Base-by-base conservation (phyloP, 148 eudicot species). In the Vaccinium macrocarpon region DNA sequence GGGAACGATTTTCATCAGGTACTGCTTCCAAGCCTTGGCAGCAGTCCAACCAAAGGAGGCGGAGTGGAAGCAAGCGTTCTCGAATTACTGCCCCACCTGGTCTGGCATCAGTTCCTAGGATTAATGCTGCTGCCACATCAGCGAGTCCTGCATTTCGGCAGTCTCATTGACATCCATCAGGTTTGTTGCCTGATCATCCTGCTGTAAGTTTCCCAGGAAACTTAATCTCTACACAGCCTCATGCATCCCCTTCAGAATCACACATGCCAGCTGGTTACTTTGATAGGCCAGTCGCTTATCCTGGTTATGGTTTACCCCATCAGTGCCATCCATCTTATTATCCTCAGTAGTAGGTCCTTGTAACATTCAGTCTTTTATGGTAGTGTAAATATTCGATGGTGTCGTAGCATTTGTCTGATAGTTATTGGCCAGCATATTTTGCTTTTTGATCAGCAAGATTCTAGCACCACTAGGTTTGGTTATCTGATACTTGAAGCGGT, bases 291-390 rank as follows among this genome's bases (percentile, higher is more conserved):
- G 35, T 79, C 38, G 68, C 56, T 76, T 84, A 88, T 76, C 84
- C 84, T 81, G 90, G 84, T 38, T 88, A 84, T 86, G 84, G 83
- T 71, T 64, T 80, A 56, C 71, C 85, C 59, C 55, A 89, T 62
- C 87, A 90, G 35, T 57, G 86, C 78, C 91, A 72, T 85, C 89
- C 83, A 27, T n/a, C 81, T 78, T 90, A 86, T 79, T 52, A 88
- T 76, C 86, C 89, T 83, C 82, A 86, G 85, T 88, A 84, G 84
- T 88, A 84, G 84, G 27, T 70, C 35, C 16, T 70, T 70, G 74
- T 70, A 70, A 8, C 9, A 70, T 70, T 12, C 46, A 4, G 2
- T 11, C 74, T 29, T 25, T 70, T 18, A 4, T 29, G 38, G 6
- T 3, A 13, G 38, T 70, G 38, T 70, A 70, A 70, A 19, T 70